phyloP scores from a whole-genome alignment of 495 filamentous ascomycete species.

The Cudoniella acicularis region DNA sequence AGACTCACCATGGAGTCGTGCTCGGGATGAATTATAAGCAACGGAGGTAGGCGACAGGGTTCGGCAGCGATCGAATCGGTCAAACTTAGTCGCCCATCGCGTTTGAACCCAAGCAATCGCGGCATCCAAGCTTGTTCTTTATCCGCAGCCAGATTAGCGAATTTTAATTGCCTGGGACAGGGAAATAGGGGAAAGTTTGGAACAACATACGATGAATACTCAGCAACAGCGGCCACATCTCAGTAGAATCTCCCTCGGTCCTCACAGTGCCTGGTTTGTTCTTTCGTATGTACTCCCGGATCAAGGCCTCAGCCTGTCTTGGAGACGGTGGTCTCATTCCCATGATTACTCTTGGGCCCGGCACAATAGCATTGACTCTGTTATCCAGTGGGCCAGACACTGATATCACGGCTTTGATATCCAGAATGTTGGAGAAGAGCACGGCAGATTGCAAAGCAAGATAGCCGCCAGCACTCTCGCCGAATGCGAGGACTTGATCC shows the following conservation, averaged over 20 bases:
- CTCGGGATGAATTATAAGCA: constrained; percentile 7
- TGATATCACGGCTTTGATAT: constrained; percentile 5
- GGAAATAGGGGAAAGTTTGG: no score
- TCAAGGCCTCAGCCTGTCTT: constrained; percentile 4
- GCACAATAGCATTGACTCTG: background rate
- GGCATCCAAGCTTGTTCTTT: constrained; percentile 10
- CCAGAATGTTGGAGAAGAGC: background rate
- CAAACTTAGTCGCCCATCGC: background rate
- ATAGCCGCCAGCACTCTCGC: constrained; percentile 24
- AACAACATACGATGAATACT: constrained; percentile 6
- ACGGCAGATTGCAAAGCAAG: constrained; percentile 32
- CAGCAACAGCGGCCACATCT: constrained; percentile 10
- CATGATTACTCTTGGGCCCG: background rate
- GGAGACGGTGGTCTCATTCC: constrained; percentile 1
- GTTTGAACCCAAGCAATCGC: background rate
- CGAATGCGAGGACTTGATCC: background rate
- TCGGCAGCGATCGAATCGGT: background rate
- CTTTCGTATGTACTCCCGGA: background rate
- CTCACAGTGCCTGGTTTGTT: constrained; percentile 1
- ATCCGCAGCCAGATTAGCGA: no score
- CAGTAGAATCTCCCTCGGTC: background rate
- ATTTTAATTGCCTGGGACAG: no score
- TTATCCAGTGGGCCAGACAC: background rate
- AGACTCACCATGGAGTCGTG: constrained; percentile 4
- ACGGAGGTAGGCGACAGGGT: background rate